Base-by-base conservation (phyloP, 1,284 basidiomycete genomes). In the Irpex sp. region DNA sequence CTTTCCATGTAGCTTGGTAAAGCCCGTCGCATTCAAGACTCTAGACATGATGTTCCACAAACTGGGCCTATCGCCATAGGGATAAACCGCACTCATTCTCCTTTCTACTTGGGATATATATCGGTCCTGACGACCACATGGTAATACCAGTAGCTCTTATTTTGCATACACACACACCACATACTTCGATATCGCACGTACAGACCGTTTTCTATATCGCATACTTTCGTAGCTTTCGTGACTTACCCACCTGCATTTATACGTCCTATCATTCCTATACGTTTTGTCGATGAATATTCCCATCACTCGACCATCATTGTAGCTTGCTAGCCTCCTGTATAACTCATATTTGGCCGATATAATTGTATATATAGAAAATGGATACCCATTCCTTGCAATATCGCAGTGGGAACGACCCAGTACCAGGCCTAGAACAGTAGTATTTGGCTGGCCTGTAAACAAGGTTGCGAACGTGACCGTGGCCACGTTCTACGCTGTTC, bases 1-100 rank as follows among this genome's bases (percentile, higher is more conserved):
- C 36, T 9, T 65, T n/a, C 37, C 19, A 13, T 49, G 1, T 68
- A 95, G 93, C 71, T 83, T 96, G 37, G 92, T 96, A 64, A 97
- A 97, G 75, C 94, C 94, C 13, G 94, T 97, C 21, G 92, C 92
- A 11, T 92, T 97, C 78, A 92, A 91, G 72, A 94, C 89, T n/a
- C 76, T 96, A 34, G 90, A 94, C 66, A 83, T 88, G 62, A 91
- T 94, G 82, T 94, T 96, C 76, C 85, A 85, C 66, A 92, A 86
- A 74, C 78, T 93, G 51, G 88, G 89, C 26, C 81, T 91, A 44
- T 78, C 82, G 72, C 86, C 74, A 81, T 71, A 64, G 57, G 59
- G 47, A 60, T 40, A 52, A 9, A 48, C 17, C 60, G 19, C 40
- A 19, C 31, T n/a, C 47, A 9, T 31, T 34, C 31, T 34, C 31